Evolutionary conservation across 2,329 filamentous ascomycete species (phyloP), one percentile per base, ranked within the genome.

Genomic region (Fusarium austroafricanum): DNA sequence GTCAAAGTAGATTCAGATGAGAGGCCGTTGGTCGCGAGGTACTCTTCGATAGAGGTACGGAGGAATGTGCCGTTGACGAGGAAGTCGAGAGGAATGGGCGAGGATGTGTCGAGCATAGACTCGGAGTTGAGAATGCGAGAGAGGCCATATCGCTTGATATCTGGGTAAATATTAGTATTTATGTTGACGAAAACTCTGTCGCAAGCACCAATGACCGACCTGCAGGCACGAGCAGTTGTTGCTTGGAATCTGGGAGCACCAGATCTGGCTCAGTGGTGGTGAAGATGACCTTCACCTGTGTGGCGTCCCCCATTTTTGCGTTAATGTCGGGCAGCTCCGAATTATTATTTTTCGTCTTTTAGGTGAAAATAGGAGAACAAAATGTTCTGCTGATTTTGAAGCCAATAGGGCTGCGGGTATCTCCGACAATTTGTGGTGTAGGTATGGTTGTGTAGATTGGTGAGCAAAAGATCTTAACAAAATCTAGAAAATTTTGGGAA

Each of bases 21-120:
- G 64, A 98, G 90, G 49, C 95, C 95, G 75, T 96, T 92, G 65
- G 89, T 84, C 17, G 90, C 90, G 62, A 99, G 88, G 80, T 97
- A 97, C 75, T 97, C 92, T 77, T 97, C 93, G 70, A 99, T 88
- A 18, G 92, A 93, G 26, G 94, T 92, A 65, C 92, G 91, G 51
- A 99, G 87, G 79, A 97, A 97, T 75, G 91, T 90, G 78, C 96
- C 96, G 79, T 97, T 96, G 81, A 97, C 90, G 72, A 99, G 87
- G 82, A 99, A 98, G 80, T 99, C 96, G 80, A 99, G 91, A 18
- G 93, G 93, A 45, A 94, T 86, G 14, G 92, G 89, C 12, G 83
- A 81, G 28, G 84, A 76, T 44, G 88, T 90, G 76, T 86, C 83
- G 78, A 92, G 88, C 86, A 92, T 90, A 33, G 87, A 88, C 82